phyloP scores from a whole-genome alignment of 2,329 filamentous ascomycete genomes.

The Venturia carpophila region DNA sequence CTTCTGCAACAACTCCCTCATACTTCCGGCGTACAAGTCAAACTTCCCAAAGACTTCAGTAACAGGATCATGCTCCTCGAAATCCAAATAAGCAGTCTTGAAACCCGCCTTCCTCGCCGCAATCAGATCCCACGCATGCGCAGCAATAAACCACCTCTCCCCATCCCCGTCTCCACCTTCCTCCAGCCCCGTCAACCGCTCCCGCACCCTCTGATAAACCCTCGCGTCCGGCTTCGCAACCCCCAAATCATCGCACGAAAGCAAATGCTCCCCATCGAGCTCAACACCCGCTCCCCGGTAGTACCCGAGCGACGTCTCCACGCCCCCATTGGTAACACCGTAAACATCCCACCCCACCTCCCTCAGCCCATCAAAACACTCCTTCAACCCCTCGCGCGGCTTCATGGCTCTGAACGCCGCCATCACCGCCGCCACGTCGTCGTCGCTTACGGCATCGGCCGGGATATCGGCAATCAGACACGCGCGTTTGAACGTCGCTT shows the following conservation, averaged over 20 bases:
- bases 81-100: neutral
- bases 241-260: neutral
- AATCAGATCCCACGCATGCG: constrained; percentile 3
- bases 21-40: neutral
- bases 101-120: neutral
- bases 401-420: neutral
- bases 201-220: neutral
- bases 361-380: neutral
- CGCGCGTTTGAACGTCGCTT: neutral
- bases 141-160: constrained; percentile 1
- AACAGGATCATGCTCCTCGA: neutral
- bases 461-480: neutral
- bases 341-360: neutral
- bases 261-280: neutral
- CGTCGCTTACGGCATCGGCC: neutral
- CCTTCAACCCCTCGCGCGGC: neutral
- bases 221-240: neutral
- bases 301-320: neutral
- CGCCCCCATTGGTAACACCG: neutral
- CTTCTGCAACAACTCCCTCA: neutral
- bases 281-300: neutral
- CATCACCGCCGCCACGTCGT: neutral
- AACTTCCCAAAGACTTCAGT: neutral
- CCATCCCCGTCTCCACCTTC: neutral
- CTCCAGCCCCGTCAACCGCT: neutral